Conservation (phyloP, 805 yeast species). For the Candida ficus region DNA sequence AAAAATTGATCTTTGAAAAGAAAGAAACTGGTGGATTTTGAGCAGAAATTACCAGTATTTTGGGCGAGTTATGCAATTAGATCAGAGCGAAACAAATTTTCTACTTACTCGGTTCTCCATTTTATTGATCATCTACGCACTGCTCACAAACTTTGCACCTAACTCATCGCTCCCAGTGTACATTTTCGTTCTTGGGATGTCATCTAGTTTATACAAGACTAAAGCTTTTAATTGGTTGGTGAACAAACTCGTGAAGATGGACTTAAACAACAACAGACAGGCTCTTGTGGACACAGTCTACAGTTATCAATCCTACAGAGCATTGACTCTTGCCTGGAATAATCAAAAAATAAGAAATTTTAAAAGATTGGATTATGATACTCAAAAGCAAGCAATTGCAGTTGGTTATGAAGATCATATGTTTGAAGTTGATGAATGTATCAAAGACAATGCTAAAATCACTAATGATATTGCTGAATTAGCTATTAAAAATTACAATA, state of each 20-base stretch:
- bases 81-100: slow-evolving; percentile 4
- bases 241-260: slow-evolving; percentile 17
- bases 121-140: slow-evolving; percentile 26
- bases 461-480: slow-evolving; percentile 39
- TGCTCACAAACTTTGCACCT: slow-evolving; percentile 19
- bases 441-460: slow-evolving; percentile 43
- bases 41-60: background rate
- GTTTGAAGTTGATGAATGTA: slow-evolving; percentile 40
- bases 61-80: too few species aligned
- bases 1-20: too few species aligned
- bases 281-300: slow-evolving; percentile 35
- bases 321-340: slow-evolving; percentile 37
- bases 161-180: slow-evolving; percentile 20
- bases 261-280: slow-evolving; percentile 19
- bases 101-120: slow-evolving; percentile 24
- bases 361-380: slow-evolving; percentile 47
- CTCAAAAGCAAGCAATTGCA: slow-evolving; percentile 47
- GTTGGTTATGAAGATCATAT: slow-evolving; percentile 54
- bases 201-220: slow-evolving; percentile 24
- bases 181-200: slow-evolving; percentile 26
- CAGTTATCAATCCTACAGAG: slow-evolving; percentile 42
- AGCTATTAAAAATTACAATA: slow-evolving; percentile 31
- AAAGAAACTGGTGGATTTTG: too few species aligned
- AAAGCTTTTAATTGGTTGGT: slow-evolving; percentile 20
- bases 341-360: slow-evolving; percentile 39